Evolutionary conservation across 257 asterid genomes (phyloP).

Genomic region (Nicotiana tomentosiformis): DNA sequence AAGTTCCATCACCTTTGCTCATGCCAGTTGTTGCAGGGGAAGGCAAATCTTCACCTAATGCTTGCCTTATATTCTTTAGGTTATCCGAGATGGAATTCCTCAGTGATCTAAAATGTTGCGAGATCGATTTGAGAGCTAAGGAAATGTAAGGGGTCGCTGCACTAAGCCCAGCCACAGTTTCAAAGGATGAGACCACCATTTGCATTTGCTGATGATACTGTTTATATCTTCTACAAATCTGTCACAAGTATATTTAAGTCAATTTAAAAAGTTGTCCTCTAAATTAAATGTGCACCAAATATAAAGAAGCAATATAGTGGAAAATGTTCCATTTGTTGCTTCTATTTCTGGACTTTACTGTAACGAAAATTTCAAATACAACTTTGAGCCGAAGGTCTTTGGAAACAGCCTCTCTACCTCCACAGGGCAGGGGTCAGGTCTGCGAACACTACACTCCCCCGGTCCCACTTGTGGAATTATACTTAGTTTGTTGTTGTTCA

Average conservation of each 20-base stretch:
- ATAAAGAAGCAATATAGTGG: neutral
- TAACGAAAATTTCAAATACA: neutral
- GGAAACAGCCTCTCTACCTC: too few relatives aligned
- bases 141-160: constrained; percentile 65
- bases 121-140: constrained; percentile 44
- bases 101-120: constrained; percentile 52
- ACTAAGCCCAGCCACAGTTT: constrained; percentile 64
- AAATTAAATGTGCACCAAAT: neutral
- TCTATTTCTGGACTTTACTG: neutral
- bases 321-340: neutral
- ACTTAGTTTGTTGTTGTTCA: too few relatives aligned
- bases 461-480: too few relatives aligned
- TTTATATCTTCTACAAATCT: constrained; percentile 65
- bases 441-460: too few relatives aligned
- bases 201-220: constrained; percentile 81
- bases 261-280: neutral
- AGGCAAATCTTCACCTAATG: constrained; percentile 45
- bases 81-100: constrained; percentile 48
- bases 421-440: too few relatives aligned
- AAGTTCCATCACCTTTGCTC: constrained; percentile 20
- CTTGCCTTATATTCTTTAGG: constrained; percentile 32
- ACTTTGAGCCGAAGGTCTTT: too few relatives aligned
- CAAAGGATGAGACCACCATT: constrained; percentile 74
- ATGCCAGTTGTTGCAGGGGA: constrained; percentile 32
- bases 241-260: neutral